Evolutionary conservation across 1,284 basidiomycete genomes (phyloP), one percentile per base, ranked within the genome.

Genomic region (Apiotrichum sp.): DNA sequence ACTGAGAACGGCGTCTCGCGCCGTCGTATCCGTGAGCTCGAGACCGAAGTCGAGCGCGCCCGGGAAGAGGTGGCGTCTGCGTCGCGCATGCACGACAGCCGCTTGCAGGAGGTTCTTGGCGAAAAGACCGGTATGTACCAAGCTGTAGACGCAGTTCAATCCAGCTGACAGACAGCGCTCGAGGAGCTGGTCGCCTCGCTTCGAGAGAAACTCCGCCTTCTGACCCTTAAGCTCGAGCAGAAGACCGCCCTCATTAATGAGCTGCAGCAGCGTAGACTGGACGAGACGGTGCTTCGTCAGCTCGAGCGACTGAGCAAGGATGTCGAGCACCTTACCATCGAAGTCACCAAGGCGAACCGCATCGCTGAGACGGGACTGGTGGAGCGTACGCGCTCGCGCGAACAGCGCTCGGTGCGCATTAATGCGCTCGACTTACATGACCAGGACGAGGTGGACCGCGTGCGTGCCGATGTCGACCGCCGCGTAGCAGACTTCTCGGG

Each of bases 291-390:
- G 7, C 50, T 45, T 33, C 77, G 80, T 0, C 89, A 91, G 65
- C 78, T 81, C 0, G 77, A 75, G 1, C 78, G 82, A 0, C 67
- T 90, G 40, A 77, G 81, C 36, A 53, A 52, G n/a, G 66, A 74
- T 50, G 68, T 75, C 22, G 72, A 72, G 66, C 77, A 86, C 34
- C 81, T 93, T 3, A 84, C 82, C 0, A 83, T 83, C 3, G 89
- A 93, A 71, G 87, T 92, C 1, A 85, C 87, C 57, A 85, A 87
- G 3, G 78, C 93, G n/a, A 80, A 86, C 22, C 85, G 84, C 0
- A 85, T 92, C 0, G 87, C 92, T 0, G 88, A 91, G 67, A 85
- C 89, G 57, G 88, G 88, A 0, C 77, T 93, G 46, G 81, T 84
- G 52, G 87, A 88, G 62, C 77, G 88, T 31, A 78, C 85, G 29